Percentiles rank a stretch among this genome's conserved stretches.
These are phyloP conservation scores for Capronia epimyces DNA, from an alignment of 2,329 filamentous ascomycete genomes.

Conservation along the genomic window DNA sequence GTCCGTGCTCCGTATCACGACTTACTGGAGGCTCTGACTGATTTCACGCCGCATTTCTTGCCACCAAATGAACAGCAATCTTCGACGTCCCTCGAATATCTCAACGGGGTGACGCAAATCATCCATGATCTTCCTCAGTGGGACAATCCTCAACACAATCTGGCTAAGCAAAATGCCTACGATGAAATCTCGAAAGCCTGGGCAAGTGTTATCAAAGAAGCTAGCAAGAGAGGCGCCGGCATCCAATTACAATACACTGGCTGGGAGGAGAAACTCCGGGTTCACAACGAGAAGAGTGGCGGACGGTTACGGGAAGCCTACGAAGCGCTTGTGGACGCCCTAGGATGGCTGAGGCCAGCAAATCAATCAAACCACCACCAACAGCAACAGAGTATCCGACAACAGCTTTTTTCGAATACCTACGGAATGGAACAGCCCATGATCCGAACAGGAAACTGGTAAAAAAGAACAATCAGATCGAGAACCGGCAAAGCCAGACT, in stretches of 20 bases:
- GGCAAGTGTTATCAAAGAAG: constrained; percentile 85
- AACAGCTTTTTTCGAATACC: constrained; percentile 53
- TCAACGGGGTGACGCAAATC: constrained; percentile 84
- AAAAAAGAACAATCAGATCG: neutral
- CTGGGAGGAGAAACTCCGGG: constrained; percentile 82
- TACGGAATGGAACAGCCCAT: constrained; percentile 45
- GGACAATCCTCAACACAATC: constrained; percentile 79
- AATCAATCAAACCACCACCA: constrained; percentile 15
- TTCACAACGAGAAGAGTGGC: constrained; percentile 81
- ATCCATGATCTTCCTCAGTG: constrained; percentile 87
- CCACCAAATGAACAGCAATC: constrained; percentile 83
- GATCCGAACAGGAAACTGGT: constrained; percentile 27
- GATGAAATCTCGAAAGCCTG: constrained; percentile 93
- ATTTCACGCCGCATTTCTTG: constrained; percentile 93
- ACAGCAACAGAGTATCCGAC: constrained; percentile 43
- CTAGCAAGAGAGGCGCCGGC: constrained; percentile 82
- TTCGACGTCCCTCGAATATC: constrained; percentile 75
- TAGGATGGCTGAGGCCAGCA: constrained; percentile 68
- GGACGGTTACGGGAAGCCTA: constrained; percentile 77
- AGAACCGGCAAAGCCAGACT: neutral
- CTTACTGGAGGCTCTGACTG: constrained; percentile 80
- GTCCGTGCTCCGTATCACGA: constrained; percentile 74
- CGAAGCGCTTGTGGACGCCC: constrained; percentile 64
- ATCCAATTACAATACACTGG: constrained; percentile 83
- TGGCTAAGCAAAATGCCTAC: constrained; percentile 92